A percentile compares a stretch with the other conserved stretches of the same genome.
Conservation (phyloP, 371 early-diverging fungal genomes). For the Rhizopus stolonifer region DNA sequence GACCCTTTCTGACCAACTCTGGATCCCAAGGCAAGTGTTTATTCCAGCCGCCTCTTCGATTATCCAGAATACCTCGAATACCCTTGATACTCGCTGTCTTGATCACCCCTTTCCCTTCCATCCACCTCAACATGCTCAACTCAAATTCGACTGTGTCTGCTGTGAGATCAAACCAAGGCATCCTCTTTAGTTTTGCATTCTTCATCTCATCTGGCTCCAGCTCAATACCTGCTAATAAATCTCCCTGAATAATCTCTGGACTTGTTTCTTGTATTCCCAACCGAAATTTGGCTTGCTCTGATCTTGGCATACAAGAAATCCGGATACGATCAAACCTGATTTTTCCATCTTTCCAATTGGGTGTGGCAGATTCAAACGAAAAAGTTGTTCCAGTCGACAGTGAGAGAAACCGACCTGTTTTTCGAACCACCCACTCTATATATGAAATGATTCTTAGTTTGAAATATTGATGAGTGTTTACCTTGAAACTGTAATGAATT, state of each 20-base stretch:
- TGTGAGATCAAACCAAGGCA: slow-evolving; percentile 72
- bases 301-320: slow-evolving; percentile 50
- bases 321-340: slow-evolving; percentile 85
- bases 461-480: slow-evolving; percentile 32
- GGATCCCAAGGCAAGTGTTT: slow-evolving; percentile 60
- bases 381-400: slow-evolving; percentile 79
- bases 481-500: slow-evolving; percentile 90
- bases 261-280: slow-evolving; percentile 3
- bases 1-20: slow-evolving; percentile 54
- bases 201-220: slow-evolving; percentile 41
- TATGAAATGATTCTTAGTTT: background rate
- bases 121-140: slow-evolving; percentile 84
- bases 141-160: slow-evolving; percentile 86
- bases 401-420: slow-evolving; percentile 77
- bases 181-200: slow-evolving; percentile 30
- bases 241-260: slow-evolving; percentile 13
- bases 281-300: slow-evolving; percentile 38
- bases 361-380: slow-evolving; percentile 88
- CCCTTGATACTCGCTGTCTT: slow-evolving; percentile 81
- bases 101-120: slow-evolving; percentile 89
- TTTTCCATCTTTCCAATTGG: slow-evolving; percentile 89
- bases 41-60: slow-evolving; percentile 81
- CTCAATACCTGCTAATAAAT: slow-evolving; percentile 33
- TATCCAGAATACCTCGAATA: slow-evolving; percentile 86
- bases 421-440: slow-evolving; percentile 77